phyloP scores from a whole-genome alignment of 495 filamentous ascomycete genomes.

The Penicillium macrosclerotiorum region DNA sequence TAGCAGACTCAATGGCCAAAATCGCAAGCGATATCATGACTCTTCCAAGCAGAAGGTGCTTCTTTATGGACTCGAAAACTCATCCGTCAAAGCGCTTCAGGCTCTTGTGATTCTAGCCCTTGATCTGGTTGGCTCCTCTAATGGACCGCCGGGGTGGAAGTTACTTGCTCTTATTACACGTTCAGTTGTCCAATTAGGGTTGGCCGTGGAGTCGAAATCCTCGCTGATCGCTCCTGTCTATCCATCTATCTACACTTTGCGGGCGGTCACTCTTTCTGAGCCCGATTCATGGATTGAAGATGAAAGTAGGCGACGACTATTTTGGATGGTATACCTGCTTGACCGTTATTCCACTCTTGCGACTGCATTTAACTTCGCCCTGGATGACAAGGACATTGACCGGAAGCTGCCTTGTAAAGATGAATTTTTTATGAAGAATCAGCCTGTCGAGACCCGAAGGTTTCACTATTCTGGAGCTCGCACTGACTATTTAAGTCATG shows the following conservation, averaged over 20 bases:
- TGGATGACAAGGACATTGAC: conserved; percentile 86
- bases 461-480: conserved; percentile 56
- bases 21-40: conserved; percentile 69
- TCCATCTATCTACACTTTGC: conserved; percentile 78
- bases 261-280: conserved; percentile 78
- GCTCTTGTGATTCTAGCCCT: conserved; percentile 80
- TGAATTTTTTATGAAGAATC: conserved; percentile 78
- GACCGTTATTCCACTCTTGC: conserved; percentile 86
- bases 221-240: conserved; percentile 70
- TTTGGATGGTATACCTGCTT: conserved; percentile 91
- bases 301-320: conserved; percentile 74
- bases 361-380: conserved; percentile 84
- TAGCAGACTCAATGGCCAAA: conserved; percentile 64
- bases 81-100: conserved; percentile 81
- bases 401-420: conserved; percentile 82
- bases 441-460: conserved; percentile 79
- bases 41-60: conserved; percentile 82
- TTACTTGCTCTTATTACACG: conserved; percentile 82
- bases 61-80: conserved; percentile 80
- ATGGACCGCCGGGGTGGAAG: conserved; percentile 86
- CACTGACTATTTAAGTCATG: conserved; percentile 62
- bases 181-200: conserved; percentile 78
- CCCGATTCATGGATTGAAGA: conserved; percentile 84
- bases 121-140: conserved; percentile 74
- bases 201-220: conserved; percentile 77